A percentile compares a stretch with the other conserved stretches of the same genome.
Conservation (phyloP, 2,329 filamentous ascomycete genomes). For the Elsinoe arachidis region DNA sequence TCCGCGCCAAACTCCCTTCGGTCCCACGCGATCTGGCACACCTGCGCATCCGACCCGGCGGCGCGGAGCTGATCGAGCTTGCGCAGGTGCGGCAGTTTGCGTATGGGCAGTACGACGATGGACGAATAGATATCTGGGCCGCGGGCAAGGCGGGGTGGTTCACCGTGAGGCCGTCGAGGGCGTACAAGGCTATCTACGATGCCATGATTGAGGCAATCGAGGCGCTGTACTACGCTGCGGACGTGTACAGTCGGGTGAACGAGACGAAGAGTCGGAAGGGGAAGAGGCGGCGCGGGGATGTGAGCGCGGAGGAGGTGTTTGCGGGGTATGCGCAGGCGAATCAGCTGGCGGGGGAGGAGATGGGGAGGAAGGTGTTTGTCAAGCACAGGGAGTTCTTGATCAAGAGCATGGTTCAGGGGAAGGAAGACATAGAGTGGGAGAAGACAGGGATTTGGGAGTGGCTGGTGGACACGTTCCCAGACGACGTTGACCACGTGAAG, state of each 20-base stretch:
- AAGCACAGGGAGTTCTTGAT: conserved; percentile 36
- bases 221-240: conserved; percentile 55
- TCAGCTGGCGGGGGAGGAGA: background rate
- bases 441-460: conserved; percentile 35
- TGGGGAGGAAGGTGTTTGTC: conserved; percentile 29
- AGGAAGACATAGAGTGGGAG: conserved; percentile 38
- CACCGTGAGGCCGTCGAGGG: conserved; percentile 51
- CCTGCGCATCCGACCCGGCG: conserved; percentile 17
- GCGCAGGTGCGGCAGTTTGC: conserved; percentile 40
- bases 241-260: conserved; percentile 42
- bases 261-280: conserved; percentile 16
- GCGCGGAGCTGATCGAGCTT: conserved; percentile 43
- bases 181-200: conserved; percentile 49
- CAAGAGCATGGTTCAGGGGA: conserved; percentile 36
- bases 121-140: conserved; percentile 56
- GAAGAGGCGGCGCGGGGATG: background rate
- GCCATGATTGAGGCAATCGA: conserved; percentile 55
- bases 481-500: conserved; percentile 7
- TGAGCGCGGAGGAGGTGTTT: conserved; percentile 10
- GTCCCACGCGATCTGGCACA: conserved; percentile 35
- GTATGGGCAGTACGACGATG: conserved; percentile 47
- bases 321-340: conserved; percentile 3
- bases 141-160: conserved; percentile 59
- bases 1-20: conserved; percentile 52
- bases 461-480: conserved; percentile 28